Evolutionary conservation across 2,329 filamentous ascomycete species (phyloP).

Genomic region (Drechslerella coelobrocha): DNA sequence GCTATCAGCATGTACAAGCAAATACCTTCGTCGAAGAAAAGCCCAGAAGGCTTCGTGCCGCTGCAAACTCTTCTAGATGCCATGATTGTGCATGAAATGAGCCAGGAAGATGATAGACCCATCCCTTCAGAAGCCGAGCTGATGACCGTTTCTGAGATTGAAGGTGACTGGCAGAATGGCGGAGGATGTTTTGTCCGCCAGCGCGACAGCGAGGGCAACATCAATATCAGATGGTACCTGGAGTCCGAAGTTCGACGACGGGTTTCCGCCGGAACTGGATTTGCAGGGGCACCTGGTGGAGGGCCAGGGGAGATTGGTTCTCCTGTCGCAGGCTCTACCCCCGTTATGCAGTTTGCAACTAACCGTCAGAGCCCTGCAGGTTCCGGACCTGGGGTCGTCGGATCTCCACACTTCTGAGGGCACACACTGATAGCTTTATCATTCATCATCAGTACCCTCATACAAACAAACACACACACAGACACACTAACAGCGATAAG

Average conservation of each 20-base stretch:
- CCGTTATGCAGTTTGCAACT: conserved; percentile 27
- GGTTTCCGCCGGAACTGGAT: conserved; percentile 26
- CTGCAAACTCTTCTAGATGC: conserved; percentile 69
- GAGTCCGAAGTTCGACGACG: conserved; percentile 17
- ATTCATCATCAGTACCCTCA: too few relatives aligned
- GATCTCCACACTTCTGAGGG: conserved; percentile 31
- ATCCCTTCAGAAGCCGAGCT: conserved; percentile 73
- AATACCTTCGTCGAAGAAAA: conserved; percentile 56
- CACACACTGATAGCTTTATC: neutral
- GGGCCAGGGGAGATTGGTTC: conserved; percentile 44
- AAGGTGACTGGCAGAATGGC: conserved; percentile 83
- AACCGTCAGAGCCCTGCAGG: conserved; percentile 20
- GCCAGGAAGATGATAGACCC: conserved; percentile 65
- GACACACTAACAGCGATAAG: too few relatives aligned
- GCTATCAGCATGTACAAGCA: conserved; percentile 54
- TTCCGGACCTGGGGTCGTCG: conserved; percentile 26
- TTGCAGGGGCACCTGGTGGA: conserved; percentile 23
- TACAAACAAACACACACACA: too few relatives aligned
- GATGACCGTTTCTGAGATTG: conserved; percentile 84
- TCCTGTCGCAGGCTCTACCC: conserved; percentile 16
- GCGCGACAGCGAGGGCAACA: conserved; percentile 60
- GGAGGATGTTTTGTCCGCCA: conserved; percentile 83
- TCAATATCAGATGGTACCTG: conserved; percentile 8
- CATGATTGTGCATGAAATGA: conserved; percentile 69
- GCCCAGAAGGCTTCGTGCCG: conserved; percentile 71